Conservation (phyloP, 1,284 basidiomycete species). For the Mycena citricolor region DNA sequence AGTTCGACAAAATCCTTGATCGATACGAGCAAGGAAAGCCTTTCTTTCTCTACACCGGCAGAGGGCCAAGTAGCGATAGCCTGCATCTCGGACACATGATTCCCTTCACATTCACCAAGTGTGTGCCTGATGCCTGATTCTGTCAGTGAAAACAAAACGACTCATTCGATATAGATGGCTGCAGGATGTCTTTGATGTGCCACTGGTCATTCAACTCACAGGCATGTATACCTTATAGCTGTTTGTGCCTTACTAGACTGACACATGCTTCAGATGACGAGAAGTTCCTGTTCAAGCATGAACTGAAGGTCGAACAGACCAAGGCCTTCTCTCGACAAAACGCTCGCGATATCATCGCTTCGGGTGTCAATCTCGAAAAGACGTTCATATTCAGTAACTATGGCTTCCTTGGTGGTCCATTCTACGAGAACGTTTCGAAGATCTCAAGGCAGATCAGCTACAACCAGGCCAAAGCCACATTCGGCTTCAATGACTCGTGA, state of each 20-base stretch:
- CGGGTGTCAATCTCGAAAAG: slow-evolving; percentile 89
- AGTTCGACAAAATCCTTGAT: slow-evolving; percentile 92
- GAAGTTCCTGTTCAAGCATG: slow-evolving; percentile 98
- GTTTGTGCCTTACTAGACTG: not conserved
- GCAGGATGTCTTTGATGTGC: slow-evolving; percentile 94
- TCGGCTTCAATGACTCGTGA: slow-evolving; percentile 94
- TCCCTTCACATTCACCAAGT: slow-evolving; percentile 98
- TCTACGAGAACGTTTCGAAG: slow-evolving; percentile 94
- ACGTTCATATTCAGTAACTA: slow-evolving; percentile 98
- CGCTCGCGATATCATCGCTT: slow-evolving; percentile 94
- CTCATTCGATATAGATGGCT: slow-evolving; percentile 68
- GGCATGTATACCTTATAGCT: slow-evolving; percentile 42
- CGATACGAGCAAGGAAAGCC: slow-evolving; percentile 97
- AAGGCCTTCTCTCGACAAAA: slow-evolving; percentile 85
- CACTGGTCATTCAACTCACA: slow-evolving; percentile 93
- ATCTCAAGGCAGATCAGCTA: slow-evolving; percentile 93
- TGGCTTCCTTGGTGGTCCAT: slow-evolving; percentile 86
- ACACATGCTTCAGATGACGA: slow-evolving; percentile 77
- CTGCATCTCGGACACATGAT: slow-evolving; percentile 99
- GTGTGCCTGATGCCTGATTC: slow-evolving; percentile 32
- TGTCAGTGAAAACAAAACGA: too few relatives aligned
- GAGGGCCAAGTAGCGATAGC: slow-evolving; percentile 94
- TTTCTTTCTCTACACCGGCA: slow-evolving; percentile 97
- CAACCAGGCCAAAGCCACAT: slow-evolving; percentile 92
- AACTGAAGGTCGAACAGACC: slow-evolving; percentile 89